These are phyloP conservation scores for Elaeis oleifera DNA, from an alignment of 202 grass and related monocot species.

Conservation along the genomic window DNA sequence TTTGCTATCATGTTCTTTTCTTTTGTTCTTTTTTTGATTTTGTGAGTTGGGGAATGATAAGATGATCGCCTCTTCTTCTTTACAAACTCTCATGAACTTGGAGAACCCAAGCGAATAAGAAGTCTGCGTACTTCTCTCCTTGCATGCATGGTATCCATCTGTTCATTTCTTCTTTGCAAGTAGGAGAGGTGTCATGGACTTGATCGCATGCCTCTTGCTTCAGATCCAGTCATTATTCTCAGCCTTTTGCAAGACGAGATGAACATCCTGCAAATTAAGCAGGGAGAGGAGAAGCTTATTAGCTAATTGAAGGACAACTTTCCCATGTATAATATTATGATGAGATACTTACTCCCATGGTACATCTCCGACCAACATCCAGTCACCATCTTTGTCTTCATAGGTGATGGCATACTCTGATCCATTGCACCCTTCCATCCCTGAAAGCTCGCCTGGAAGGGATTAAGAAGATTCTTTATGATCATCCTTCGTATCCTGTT, in stretches of 20 bases:
- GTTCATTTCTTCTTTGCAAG: conserved; percentile 11
- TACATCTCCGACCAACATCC: conserved; percentile 97
- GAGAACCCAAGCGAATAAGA: conserved; percentile 13
- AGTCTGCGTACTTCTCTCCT: conserved; percentile 16
- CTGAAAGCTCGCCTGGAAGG: neutral
- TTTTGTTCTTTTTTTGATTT: neutral
- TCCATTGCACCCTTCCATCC: conserved; percentile 9
- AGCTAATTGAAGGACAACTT: neutral
- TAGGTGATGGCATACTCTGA: conserved; percentile 81
- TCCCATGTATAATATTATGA: neutral
- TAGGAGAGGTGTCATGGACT: conserved; percentile 5
- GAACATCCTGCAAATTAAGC: conserved; percentile 59
- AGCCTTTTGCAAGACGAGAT: conserved; percentile 77
- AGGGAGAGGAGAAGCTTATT: conserved; percentile 13
- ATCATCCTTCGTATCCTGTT: neutral
- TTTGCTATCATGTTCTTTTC: neutral
- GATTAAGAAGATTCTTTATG: neutral
- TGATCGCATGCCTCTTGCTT: conserved; percentile 57
- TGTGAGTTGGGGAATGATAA: neutral
- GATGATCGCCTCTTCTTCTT: neutral
- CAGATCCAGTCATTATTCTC: conserved; percentile 87
- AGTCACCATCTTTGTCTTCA: conserved; percentile 92
- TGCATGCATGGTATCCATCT: conserved; percentile 13
- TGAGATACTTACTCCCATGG: conserved; percentile 68
- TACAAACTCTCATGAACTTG: conserved; percentile 10